Base-by-base conservation (phyloP, 1,284 basidiomycete genomes). In the Takashimella tepidaria region DNA sequence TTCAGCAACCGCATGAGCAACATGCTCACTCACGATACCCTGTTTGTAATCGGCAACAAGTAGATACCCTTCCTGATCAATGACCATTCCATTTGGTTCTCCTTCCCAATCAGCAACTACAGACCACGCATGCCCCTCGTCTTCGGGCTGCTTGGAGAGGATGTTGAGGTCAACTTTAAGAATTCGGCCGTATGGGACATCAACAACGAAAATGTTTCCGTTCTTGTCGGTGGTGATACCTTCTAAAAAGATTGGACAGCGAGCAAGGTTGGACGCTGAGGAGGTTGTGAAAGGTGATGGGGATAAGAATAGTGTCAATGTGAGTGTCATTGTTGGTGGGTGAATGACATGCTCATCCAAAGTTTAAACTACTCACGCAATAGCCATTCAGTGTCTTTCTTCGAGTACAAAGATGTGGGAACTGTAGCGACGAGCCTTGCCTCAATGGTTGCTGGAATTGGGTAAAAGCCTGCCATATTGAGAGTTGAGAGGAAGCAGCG, bases 41-140 rank as follows among this genome's bases (percentile, higher is more conserved):
- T 59, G 22, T 42, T 59, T 59, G 40, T 56, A 59, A 41, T 59
- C 57, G 24, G 57, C 57, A n/a, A 59, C 52, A 1, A 55, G 24
- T 41, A 59, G 41, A 19, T n/a, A 13, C n/a, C 57, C 57, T 19
- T 59, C 57, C 3, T 43, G 42, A 6, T 43, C 41, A 43, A 59
- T 20, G 19, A 49, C 55, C 24, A 59, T 26, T 10, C 57, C 57
- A 24, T 59, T 59, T 19, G 57, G 54, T 42, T 59, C 57, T 1
- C 57, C 57, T 16, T 59, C 57, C 24, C 46, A 59, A 5, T 56
- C 26, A 4, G 42, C 45, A 5, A 59, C 22, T 10, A 53, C 31
- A 5, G 22, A 13, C 40, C 46, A 59, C 19, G 20, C 26, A n/a
- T n/a, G n/a, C n/a, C n/a, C n/a, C 6, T 47, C 27, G 10, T 37